Conservation (phyloP, 352 stramenopile genomes). For the Peronospora farinosa region DNA sequence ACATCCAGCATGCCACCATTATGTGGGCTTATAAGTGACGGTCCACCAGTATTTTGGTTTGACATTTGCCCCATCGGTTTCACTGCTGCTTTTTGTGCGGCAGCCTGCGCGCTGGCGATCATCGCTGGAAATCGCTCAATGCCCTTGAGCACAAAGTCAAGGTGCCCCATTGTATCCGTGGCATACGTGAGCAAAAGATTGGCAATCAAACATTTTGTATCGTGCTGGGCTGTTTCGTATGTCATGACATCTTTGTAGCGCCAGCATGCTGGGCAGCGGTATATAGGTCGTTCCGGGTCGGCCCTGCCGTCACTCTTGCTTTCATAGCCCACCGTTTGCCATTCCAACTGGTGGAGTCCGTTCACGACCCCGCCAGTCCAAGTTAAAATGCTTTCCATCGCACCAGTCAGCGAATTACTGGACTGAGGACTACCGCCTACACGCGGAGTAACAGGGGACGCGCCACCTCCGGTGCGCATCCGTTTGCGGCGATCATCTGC, state of each 20-base stretch:
- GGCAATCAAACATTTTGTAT: slow-evolving; percentile 78
- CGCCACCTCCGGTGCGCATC: slow-evolving; percentile 38
- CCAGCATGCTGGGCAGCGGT: slow-evolving; percentile 77
- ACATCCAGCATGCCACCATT: slow-evolving; percentile 29
- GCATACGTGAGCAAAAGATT: slow-evolving; percentile 78
- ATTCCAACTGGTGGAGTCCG: slow-evolving; percentile 73
- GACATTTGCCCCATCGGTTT: slow-evolving; percentile 33
- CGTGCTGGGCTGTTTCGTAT: slow-evolving; percentile 75
- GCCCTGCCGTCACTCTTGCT: slow-evolving; percentile 62
- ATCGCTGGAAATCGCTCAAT: slow-evolving; percentile 68
- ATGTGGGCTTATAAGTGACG: slow-evolving; percentile 46
- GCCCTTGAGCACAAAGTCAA: slow-evolving; percentile 74
- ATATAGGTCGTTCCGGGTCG: slow-evolving; percentile 71
- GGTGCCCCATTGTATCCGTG: slow-evolving; percentile 68
- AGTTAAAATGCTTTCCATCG: slow-evolving; percentile 68
- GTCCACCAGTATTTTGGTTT: slow-evolving; percentile 16
- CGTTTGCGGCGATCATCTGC: slow-evolving; percentile 64
- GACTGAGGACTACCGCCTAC: slow-evolving; percentile 25
- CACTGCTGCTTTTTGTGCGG: slow-evolving; percentile 41
- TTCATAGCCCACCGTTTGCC: slow-evolving; percentile 76
- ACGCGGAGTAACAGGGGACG: slow-evolving; percentile 26
- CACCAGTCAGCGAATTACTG: slow-evolving; percentile 42
- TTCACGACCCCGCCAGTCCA: slow-evolving; percentile 73
- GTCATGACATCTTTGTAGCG: slow-evolving; percentile 83
- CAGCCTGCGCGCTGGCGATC: slow-evolving; percentile 42